Conservation (phyloP, 23 red algal genomes). For the Gracilaria domingensis region DNA sequence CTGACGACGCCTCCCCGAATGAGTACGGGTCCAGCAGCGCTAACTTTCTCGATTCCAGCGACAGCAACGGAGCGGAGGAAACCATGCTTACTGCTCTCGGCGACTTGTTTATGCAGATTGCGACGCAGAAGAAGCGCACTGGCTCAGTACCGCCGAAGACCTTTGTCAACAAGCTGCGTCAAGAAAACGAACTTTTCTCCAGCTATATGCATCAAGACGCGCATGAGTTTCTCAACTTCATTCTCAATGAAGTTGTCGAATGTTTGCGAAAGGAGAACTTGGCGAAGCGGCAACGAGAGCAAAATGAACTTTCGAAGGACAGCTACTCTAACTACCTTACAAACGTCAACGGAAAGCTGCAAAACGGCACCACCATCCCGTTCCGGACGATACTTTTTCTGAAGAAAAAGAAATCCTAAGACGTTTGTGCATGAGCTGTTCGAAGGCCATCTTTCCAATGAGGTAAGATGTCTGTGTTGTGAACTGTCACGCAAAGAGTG, state of each 20-base stretch:
- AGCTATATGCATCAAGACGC: conserved; percentile 98
- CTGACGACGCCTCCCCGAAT: background rate
- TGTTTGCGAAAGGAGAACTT: conserved; percentile 56
- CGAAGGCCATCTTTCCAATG: conserved; percentile 90
- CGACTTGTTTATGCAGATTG: conserved; percentile 90
- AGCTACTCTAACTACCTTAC: conserved; percentile 12
- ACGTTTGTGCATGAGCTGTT: conserved; percentile 97
- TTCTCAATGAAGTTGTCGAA: conserved; percentile 94
- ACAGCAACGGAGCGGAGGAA: conserved; percentile 48
- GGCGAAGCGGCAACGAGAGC: conserved; percentile 30
- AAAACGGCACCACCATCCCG: background rate
- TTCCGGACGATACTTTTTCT: background rate
- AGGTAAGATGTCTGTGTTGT: conserved; percentile 96
- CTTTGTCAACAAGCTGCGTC: conserved; percentile 89
- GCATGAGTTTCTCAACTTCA: conserved; percentile 96
- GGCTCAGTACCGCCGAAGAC: conserved; percentile 87
- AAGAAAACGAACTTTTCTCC: conserved; percentile 88
- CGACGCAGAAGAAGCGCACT: conserved; percentile 87
- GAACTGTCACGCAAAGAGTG: too few relatives aligned
- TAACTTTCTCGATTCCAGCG: conserved; percentile 27
- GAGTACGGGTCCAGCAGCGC: conserved; percentile 9
- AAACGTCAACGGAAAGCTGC: conserved; percentile 52
- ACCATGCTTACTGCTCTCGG: conserved; percentile 89
- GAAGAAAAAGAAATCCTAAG: background rate
- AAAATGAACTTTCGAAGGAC: conserved; percentile 3